Evolutionary conservation across 768 basidiomycete genomes (phyloP), one percentile per base, ranked within the genome.

Genomic region (Baorangia bicolor): DNA sequence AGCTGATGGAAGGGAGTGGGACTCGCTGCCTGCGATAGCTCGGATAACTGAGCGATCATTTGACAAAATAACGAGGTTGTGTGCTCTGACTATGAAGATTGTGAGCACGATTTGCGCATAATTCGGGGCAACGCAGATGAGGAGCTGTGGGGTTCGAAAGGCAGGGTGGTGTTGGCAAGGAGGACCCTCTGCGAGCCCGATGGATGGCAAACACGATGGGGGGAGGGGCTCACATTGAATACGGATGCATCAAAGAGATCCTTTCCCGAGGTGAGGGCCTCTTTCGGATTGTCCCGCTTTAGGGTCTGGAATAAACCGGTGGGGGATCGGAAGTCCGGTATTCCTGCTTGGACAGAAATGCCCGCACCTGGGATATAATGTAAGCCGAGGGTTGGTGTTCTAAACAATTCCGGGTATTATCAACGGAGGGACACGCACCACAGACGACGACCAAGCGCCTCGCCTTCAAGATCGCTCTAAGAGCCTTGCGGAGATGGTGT

Each of bases 231-330:
- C 73, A 94, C 93, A 61, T 85, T 86, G 71, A 96, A 92, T 2
- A 93, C 89, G 18, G 90, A 91, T 16, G 91, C 90, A 77, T 95
- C 90, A 65, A 96, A 96, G 3, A 96, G 76, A 66, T 95, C 93
- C 69, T 87, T 93, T 2, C 92, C 90, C 5, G 87, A 88, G 35
- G 81, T 76, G 69, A 92, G 74, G 21, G 76, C 74, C 60, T 88
- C 86, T 55, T 82, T 82, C 0, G 88, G 87, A 69, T 94, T 88
- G 64, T 89, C 88, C 62, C 85, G 79, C 68, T 88, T 92, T 59
- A 92, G 72, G 20, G 82, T 79, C 64, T 87, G 84, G 68, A 94
- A 95, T 27, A 94, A 74, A 28, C 92, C 92, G 52, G 86, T 84
- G 16, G 85, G 70, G 12, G 91, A 93, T 62, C 93, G 77, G 69